Percentiles rank a stretch among this genome's conserved stretches.
These are phyloP conservation scores for Wickerhamiella lipophila DNA, from an alignment of 805 yeast species.

Conservation along the genomic window DNA sequence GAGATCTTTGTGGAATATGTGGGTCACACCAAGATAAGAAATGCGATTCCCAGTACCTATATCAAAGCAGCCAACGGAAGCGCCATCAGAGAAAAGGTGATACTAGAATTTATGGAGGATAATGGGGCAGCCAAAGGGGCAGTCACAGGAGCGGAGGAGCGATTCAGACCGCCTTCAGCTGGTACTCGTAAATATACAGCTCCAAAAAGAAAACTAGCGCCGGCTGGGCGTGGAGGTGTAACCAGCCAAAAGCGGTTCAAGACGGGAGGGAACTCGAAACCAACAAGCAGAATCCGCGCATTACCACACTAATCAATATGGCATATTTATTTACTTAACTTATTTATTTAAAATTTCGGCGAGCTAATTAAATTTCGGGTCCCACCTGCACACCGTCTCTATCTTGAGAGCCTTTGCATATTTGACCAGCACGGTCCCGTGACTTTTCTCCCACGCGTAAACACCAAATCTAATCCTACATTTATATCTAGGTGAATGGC, in stretches of 20 bases:
- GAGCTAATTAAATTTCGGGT: too few species aligned
- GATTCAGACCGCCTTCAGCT: not conserved
- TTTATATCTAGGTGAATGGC: not conserved
- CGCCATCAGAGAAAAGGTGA: not conserved
- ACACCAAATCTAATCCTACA: not conserved
- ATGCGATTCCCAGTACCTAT: not conserved
- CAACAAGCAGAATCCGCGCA: not conserved
- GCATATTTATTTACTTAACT: not conserved
- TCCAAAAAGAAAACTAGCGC: not conserved
- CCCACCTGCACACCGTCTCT: too few species aligned
- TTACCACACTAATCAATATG: not conserved
- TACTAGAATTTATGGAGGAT: conserved; percentile 5
- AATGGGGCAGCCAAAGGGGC: not conserved
- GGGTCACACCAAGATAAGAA: not conserved
- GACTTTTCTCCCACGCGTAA: conserved; percentile 3
- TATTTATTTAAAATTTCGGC: too few species aligned
- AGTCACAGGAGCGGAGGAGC: too few species aligned
- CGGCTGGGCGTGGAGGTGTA: not conserved
- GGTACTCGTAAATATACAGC: not conserved
- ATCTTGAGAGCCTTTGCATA: too few species aligned
- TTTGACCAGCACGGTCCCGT: not conserved
- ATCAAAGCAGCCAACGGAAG: not conserved
- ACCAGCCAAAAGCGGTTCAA: not conserved
- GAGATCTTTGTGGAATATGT: conserved; percentile 45
- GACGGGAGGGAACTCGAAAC: not conserved